Base-by-base conservation (phyloP, 1,139 yeast genomes). In the Suhomyces taliae region DNA sequence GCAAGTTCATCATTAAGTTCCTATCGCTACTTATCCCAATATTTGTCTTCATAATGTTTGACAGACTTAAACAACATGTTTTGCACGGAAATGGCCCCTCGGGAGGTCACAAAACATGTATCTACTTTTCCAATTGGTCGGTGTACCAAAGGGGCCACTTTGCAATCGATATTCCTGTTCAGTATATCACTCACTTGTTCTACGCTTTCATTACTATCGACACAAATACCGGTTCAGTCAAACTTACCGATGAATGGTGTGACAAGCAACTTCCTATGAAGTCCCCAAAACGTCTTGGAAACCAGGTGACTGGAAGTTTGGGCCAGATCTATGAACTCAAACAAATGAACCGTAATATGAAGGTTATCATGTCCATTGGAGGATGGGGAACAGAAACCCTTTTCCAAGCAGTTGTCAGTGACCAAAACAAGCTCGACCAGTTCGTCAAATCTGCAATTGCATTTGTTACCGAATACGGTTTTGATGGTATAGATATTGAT, bases 401-500 rank as follows among this genome's bases (percentile, higher is more conserved):
- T 7, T 85, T 90, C 57, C 73, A 70, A 10, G 65, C 66, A 1
- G 74, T 85, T 7, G 73, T 79, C 6, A 55, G 61, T 2, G 69
- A 72, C 40, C 57, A 63, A 0, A 48, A 45, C 1, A 77, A 70
- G 45, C 52, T 83, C 7, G 60, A 61, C 2, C 62, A 43, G 1
- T 90, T 91, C 64, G 79, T 83, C 3, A 49, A 59, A 1, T 72
- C 85, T 2, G 70, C 84, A 1, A 72, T 79, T 1, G 65, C 66
- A 0, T 64, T 79, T 32, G 71, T 89, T 58, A 53, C 65, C 3
- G 67, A 73, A 43, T 78, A 82, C 58, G 86, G 88, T 0, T 83
- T 93, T 58, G 98, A 93, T 62, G 98, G 99, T 0, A 72, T 93
- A 43, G 99, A 93, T 63, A 69, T 93, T 34, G 99, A 93, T 66